Percentiles rank a stretch among this genome's conserved stretches.
Evolutionary conservation across 257 asterid species (phyloP).

Genomic region (Lycium ferocissimum): DNA sequence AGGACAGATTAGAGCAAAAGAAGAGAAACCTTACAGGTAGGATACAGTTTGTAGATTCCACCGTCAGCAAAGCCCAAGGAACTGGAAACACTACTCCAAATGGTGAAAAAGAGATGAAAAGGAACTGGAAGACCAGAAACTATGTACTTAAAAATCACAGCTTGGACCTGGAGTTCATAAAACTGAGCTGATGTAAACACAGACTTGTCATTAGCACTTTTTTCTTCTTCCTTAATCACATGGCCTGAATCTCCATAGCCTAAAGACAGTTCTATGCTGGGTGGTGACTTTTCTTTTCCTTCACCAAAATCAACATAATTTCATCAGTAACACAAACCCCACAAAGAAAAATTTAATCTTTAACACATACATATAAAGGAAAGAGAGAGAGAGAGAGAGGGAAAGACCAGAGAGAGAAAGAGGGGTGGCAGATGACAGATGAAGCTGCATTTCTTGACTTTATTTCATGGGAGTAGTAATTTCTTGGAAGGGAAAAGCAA

Average conservation of each 20-base stretch:
- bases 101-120: constrained; percentile 47
- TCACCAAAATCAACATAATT: constrained; percentile 22
- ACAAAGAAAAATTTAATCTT: not conserved
- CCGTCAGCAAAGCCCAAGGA: constrained; percentile 36
- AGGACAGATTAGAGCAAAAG: not conserved
- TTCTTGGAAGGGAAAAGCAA: constrained; percentile 12
- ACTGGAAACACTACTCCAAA: constrained; percentile 49
- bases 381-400: not conserved
- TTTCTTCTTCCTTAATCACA: constrained; percentile 40
- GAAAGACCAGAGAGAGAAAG: constrained; percentile 31
- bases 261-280: constrained; percentile 52
- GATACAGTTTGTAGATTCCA: constrained; percentile 38
- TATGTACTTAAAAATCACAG: constrained; percentile 45
- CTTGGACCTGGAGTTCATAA: constrained; percentile 50
- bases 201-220: not conserved
- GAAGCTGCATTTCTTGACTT: constrained; percentile 42
- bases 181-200: constrained; percentile 51
- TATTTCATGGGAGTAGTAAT: constrained; percentile 19
- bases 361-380: not conserved
- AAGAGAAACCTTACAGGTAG: constrained; percentile 51
- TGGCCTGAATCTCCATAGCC: constrained; percentile 40
- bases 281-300: constrained; percentile 35
- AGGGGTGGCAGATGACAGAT: constrained; percentile 24
- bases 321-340: constrained; percentile 24
- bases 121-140: constrained; percentile 50